A percentile compares a stretch with the other conserved stretches of the same genome.
Conservation (phyloP, 228 moss, liverwort and hornwort species). For the Sphagnum fallax region DNA sequence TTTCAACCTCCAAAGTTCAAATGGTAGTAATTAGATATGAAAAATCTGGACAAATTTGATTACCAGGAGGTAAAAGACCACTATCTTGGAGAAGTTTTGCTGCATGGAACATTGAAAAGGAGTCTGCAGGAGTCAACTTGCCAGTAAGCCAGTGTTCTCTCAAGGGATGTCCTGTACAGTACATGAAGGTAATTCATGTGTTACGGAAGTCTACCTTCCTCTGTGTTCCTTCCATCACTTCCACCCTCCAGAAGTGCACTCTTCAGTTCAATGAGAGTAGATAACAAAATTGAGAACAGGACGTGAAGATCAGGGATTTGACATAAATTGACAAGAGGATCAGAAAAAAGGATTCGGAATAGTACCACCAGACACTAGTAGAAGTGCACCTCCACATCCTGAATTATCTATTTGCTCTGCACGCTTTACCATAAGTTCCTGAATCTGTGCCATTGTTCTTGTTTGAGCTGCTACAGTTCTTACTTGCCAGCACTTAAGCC, state of each 20-base stretch:
- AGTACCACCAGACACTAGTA: constrained; percentile 70
- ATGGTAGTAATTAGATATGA: too few relatives aligned
- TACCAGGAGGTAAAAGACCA: constrained; percentile 64
- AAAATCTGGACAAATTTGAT: background rate
- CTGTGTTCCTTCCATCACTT: background rate
- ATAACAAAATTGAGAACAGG: too few relatives aligned
- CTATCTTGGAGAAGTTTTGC: constrained; percentile 44
- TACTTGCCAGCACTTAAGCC: constrained; percentile 67
- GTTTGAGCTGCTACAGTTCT: constrained; percentile 76
- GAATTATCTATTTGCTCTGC: constrained; percentile 34
- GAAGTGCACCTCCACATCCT: constrained; percentile 59
- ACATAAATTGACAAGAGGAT: too few relatives aligned
- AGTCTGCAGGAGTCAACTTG: constrained; percentile 45
- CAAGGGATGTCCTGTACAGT: constrained; percentile 52
- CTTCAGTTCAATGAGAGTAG: too few relatives aligned
- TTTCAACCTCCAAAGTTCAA: too few relatives aligned
- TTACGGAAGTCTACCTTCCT: too few relatives aligned
- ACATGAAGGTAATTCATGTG: background rate
- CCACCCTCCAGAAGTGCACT: too few relatives aligned
- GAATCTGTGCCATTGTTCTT: constrained; percentile 47
- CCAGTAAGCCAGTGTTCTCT: constrained; percentile 53
- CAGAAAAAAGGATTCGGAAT: background rate
- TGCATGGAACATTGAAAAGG: constrained; percentile 53
- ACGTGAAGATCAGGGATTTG: too few relatives aligned
- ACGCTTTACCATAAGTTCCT: constrained; percentile 35